phyloP scores from a whole-genome alignment of 805 yeast genomes.

The Pichia scutulata region DNA sequence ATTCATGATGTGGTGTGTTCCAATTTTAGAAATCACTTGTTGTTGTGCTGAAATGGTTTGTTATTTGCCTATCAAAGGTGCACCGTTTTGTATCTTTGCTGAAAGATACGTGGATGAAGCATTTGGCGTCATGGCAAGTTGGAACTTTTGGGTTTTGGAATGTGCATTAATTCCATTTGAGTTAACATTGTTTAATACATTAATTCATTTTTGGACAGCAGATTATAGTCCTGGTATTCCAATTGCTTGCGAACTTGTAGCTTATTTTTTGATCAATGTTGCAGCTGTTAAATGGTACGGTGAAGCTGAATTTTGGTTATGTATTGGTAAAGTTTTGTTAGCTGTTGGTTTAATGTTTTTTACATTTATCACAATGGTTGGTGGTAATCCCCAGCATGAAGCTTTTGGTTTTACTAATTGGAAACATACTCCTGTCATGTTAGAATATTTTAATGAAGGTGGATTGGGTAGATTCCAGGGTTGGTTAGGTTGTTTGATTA shows the following conservation, averaged over 20 bases:
- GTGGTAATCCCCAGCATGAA: conserved; percentile 46
- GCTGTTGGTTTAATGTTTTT: conserved; percentile 42
- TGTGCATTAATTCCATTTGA: conserved; percentile 44
- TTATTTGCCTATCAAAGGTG: conserved; percentile 35
- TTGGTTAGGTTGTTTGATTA: conserved; percentile 44
- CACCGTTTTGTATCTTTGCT: conserved; percentile 39
- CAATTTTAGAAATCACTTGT: conserved; percentile 34
- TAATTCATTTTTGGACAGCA: conserved; percentile 46
- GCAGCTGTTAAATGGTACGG: conserved; percentile 44
- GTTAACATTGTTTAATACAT: conserved; percentile 42
- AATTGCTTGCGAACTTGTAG: conserved; percentile 34
- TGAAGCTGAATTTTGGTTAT: conserved; percentile 41
- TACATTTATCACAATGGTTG: conserved; percentile 48
- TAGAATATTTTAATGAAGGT: conserved; percentile 31
- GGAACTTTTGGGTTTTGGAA: conserved; percentile 43
- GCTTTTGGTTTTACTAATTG: conserved; percentile 50
- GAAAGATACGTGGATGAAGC: conserved; percentile 40
- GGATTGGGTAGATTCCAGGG: conserved; percentile 39
- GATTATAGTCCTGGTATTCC: conserved; percentile 43
- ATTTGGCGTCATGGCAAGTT: conserved; percentile 36
- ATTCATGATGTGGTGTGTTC: conserved; percentile 35
- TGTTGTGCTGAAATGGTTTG: conserved; percentile 39
- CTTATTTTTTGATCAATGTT: conserved; percentile 36
- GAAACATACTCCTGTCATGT: conserved; percentile 21
- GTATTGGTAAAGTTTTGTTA: conserved; percentile 39